Evolutionary conservation across 495 filamentous ascomycete genomes (phyloP).

Genomic region (Penicillium desertorum): DNA sequence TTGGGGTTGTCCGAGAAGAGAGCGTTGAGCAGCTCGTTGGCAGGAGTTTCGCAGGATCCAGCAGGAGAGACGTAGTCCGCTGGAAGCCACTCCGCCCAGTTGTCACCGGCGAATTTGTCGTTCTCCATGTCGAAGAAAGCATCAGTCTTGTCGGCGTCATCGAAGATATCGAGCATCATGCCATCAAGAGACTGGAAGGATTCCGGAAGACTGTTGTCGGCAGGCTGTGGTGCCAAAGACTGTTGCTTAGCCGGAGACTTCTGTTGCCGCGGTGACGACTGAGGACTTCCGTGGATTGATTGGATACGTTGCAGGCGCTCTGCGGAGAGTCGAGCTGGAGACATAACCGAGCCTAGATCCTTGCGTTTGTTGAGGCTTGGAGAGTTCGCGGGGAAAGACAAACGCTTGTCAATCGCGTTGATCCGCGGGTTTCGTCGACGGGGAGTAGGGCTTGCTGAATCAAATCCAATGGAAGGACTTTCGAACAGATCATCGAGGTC

Average conservation of each 20-base stretch:
- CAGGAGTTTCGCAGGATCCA: constrained; percentile 29
- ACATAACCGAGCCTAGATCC: constrained; percentile 23
- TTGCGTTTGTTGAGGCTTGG: constrained; percentile 34
- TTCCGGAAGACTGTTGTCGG: constrained; percentile 26
- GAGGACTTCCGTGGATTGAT: constrained; percentile 27
- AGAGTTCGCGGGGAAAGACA: constrained; percentile 37
- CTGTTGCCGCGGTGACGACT: constrained; percentile 22
- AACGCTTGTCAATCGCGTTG: constrained; percentile 52
- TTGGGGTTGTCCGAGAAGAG: constrained; percentile 40
- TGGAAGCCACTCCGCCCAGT: constrained; percentile 45
- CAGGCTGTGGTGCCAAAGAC: constrained; percentile 18
- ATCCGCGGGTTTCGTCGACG: constrained; percentile 44
- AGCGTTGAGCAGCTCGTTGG: constrained; percentile 40
- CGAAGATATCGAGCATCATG: constrained; percentile 47
- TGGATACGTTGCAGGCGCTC: constrained; percentile 42
- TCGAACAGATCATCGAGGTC: constrained; percentile 63
- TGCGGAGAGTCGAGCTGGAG: constrained; percentile 37
- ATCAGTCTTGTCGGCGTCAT: constrained; percentile 27
- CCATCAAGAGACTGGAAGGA: constrained; percentile 36
- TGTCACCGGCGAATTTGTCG: constrained; percentile 23
- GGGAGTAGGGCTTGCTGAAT: constrained; percentile 61
- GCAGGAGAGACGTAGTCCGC: constrained; percentile 38
- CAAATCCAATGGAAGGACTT: constrained; percentile 41
- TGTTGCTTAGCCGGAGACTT: constrained; percentile 31
- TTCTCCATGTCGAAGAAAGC: constrained; percentile 28